Conservation (phyloP, 768 basidiomycete genomes). For the Leccinum arenicola region DNA sequence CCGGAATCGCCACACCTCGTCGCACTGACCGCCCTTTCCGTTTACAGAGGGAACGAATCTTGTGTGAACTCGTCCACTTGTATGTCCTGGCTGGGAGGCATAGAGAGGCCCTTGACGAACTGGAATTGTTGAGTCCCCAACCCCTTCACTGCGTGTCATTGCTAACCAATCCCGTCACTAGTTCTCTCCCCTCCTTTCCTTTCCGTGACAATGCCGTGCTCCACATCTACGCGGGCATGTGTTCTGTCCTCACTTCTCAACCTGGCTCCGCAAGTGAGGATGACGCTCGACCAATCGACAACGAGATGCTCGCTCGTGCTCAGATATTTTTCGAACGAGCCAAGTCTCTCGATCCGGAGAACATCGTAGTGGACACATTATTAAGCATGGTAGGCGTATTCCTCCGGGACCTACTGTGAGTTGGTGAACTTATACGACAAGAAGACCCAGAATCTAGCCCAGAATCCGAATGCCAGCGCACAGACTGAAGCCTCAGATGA, state of each 20-base stretch:
- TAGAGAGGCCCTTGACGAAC: slow-evolving; percentile 75
- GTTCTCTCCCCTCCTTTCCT: slow-evolving; percentile 85
- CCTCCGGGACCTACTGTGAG: background rate
- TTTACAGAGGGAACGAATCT: slow-evolving; percentile 64
- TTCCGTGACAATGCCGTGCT: slow-evolving; percentile 79
- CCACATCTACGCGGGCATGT: slow-evolving; percentile 80
- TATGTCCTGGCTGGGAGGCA: slow-evolving; percentile 58
- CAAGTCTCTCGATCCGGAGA: slow-evolving; percentile 54
- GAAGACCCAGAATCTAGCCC: slow-evolving; percentile 26
- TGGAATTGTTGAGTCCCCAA: slow-evolving; percentile 65
- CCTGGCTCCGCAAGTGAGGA: slow-evolving; percentile 9
- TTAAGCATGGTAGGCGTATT: slow-evolving; percentile 45
- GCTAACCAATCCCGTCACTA: slow-evolving; percentile 28
- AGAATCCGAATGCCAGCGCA: slow-evolving; percentile 7
- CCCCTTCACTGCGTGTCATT: background rate
- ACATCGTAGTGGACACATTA: slow-evolving; percentile 50
- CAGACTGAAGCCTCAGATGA: slow-evolving; percentile 36
- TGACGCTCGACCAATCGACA: slow-evolving; percentile 27
- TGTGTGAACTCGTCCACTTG: slow-evolving; percentile 72
- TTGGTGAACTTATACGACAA: background rate
- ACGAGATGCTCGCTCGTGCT: slow-evolving; percentile 45
- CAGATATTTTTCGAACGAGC: slow-evolving; percentile 67
- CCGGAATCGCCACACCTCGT: slow-evolving; percentile 1
- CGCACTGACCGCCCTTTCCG: slow-evolving; percentile 11
- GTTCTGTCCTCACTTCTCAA: slow-evolving; percentile 63